These are phyloP conservation scores for Coniella vitis DNA, from an alignment of 2,329 filamentous ascomycete species.

Conservation along the genomic window DNA sequence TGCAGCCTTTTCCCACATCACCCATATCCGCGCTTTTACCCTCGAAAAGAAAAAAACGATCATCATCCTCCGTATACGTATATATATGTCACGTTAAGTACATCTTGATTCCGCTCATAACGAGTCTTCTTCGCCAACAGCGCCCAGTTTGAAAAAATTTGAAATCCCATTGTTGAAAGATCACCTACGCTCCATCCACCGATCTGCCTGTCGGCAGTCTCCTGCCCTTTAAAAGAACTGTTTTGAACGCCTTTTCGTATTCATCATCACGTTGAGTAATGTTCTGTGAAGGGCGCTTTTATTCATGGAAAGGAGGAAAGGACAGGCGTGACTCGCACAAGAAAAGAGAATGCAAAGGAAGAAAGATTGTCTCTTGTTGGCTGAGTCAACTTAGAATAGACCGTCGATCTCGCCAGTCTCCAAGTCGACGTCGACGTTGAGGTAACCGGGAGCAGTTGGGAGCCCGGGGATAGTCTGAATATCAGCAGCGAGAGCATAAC, in stretches of 20 bases:
- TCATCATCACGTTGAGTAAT: slow-evolving; percentile 5
- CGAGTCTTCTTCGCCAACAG: neutral
- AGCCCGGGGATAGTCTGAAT: slow-evolving; percentile 97
- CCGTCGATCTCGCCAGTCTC: slow-evolving; percentile 84
- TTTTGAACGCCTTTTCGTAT: neutral
- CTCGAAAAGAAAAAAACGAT: too few relatives aligned
- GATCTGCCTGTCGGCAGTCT: too few relatives aligned
- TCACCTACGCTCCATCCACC: neutral
- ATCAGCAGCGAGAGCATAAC: slow-evolving; percentile 89
- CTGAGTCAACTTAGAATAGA: slow-evolving; percentile 66
- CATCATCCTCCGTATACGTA: too few relatives aligned
- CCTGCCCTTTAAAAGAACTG: too few relatives aligned
- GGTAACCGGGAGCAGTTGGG: slow-evolving; percentile 88
- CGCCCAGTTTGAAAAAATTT: neutral
- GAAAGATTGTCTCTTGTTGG: too few relatives aligned
- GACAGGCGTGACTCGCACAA: too few relatives aligned
- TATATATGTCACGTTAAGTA: slow-evolving; percentile 8
- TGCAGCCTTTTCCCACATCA: neutral
- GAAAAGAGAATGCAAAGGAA: neutral
- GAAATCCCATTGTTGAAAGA: slow-evolving; percentile 2
- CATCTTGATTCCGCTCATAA: neutral
- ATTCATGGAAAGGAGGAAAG: too few relatives aligned
- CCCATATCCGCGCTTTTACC: too few relatives aligned
- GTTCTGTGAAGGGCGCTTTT: neutral
- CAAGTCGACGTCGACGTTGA: slow-evolving; percentile 81